Evolutionary conservation across 1,284 basidiomycete genomes (phyloP), one percentile per base, ranked within the genome.

Genomic region (Hypsizygus ulmarius): DNA sequence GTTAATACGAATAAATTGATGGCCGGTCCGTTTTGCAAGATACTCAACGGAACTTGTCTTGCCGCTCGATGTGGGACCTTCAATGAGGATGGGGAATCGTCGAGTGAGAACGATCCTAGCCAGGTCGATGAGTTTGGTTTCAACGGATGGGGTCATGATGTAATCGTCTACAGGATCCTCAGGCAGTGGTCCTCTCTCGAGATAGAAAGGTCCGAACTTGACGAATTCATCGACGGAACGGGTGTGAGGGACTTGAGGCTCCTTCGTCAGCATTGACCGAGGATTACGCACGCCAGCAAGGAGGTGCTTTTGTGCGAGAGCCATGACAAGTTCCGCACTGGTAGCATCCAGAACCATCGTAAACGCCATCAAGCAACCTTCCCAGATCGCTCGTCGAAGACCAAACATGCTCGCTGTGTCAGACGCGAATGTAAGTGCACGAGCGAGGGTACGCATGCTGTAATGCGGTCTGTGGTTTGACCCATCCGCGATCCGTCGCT

Each of bases 1-100:
- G 73, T 99, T 99, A 79, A 99, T 98, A 30, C 97, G 90, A 21
- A 99, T 87, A 64, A 99, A 99, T 25, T 82, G 82, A 71, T 99
- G 97, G 0, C 97, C 96, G 0, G 96, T 98, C 50, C 90, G 79
- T 51, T 82, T 82, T 1, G 97, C 96, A 16, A 99, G 82, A 66
- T 97, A 98, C 70, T 98, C 95, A 49, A 99, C 86, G 0, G 97
- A 91, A 63, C 92, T 96, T 1, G 97, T 99, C 73, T 99, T 99
- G 34, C 97, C 97, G 45, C 90, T 92, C 1, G 96, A 98, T 0
- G 97, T 99, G 0, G 97, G 97, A 2, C 97, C 97, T 71, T 99
- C 97, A 54, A 99, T 97, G 14, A 99, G 78, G 7, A 99, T 90
- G 4, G 97, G 97, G 62, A 95, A 97, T 51, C 87, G 81, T 46